phyloP scores from a whole-genome alignment of 495 filamentous ascomycete species.

The Barbatosphaeria neglecta region DNA sequence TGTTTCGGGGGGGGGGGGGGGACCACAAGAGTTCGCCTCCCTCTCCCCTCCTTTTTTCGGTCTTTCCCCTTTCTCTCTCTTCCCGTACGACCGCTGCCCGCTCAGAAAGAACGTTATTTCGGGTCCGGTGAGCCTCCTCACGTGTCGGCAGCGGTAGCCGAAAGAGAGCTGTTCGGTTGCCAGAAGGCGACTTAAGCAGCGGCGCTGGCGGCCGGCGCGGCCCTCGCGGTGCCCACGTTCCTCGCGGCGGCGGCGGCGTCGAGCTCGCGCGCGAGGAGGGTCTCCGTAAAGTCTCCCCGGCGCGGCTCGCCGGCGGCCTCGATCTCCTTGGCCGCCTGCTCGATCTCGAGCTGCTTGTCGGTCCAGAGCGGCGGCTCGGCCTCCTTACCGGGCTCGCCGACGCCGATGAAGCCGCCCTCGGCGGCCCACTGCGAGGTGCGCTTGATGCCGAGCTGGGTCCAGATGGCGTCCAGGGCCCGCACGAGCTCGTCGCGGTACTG shows the following conservation, averaged over 20 bases:
- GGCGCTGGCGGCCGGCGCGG: conserved; percentile 1
- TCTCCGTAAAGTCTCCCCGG: conserved; percentile 16
- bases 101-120: conserved; percentile 2
- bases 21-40: no score
- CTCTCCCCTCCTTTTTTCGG: no score
- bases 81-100: conserved; percentile 1
- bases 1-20: no score
- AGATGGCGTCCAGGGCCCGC: conserved; percentile 75
- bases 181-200: conserved; percentile 1
- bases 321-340: conserved; percentile 37
- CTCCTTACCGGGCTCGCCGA: conserved; percentile 56
- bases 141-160: neutral
- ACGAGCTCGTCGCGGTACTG: conserved; percentile 75
- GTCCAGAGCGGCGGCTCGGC: conserved; percentile 63
- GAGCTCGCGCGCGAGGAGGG: conserved; percentile 24
- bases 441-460: conserved; percentile 79
- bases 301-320: conserved; percentile 22
- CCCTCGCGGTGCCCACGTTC: no score
- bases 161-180: neutral
- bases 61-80: neutral
- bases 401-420: conserved; percentile 86
- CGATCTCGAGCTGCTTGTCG: conserved; percentile 68
- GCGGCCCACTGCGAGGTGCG: conserved; percentile 82
- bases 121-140: conserved; percentile 2
- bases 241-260: neutral